Percentiles rank a stretch among this genome's conserved stretches.
These are phyloP conservation scores for Apodospora peruviana DNA, from an alignment of 495 filamentous ascomycete genomes.

Conservation along the genomic window DNA sequence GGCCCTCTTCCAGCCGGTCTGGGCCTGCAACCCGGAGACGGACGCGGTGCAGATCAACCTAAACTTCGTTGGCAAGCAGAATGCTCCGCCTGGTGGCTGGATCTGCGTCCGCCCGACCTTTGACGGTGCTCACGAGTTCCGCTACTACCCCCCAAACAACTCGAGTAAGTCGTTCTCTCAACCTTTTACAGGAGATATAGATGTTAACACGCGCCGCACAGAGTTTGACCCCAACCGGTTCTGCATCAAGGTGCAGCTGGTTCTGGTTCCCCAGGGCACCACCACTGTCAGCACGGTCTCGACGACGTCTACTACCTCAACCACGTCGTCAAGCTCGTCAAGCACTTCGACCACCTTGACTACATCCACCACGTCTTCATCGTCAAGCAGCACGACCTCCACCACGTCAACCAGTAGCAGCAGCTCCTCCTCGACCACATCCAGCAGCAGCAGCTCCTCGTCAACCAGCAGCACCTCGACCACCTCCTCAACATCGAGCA, in stretches of 20 bases:
- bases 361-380: not conserved
- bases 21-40: constrained; percentile 46
- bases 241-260: constrained; percentile 35
- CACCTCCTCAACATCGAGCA: constrained; percentile 2
- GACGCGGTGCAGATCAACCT: constrained; percentile 40
- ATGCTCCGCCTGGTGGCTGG: constrained; percentile 30
- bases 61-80: constrained; percentile 27
- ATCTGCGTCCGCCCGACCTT: constrained; percentile 38
- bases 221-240: constrained; percentile 28
- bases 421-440: not conserved
- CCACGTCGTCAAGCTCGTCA: not conserved
- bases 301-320: not conserved
- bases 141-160: constrained; percentile 41
- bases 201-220: constrained; percentile 5
- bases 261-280: constrained; percentile 5
- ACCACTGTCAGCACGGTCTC: not conserved
- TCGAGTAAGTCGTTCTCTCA: constrained; percentile 25
- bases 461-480: not conserved
- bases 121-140: constrained; percentile 38
- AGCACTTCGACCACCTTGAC: not conserved
- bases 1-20: constrained; percentile 42
- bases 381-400: constrained; percentile 2
- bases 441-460: not conserved
- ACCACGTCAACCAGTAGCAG: not conserved
- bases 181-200: not conserved